Percentiles rank a stretch among this genome's conserved stretches.
phyloP scores from a whole-genome alignment of 1,139 yeast genomes.

The Pneumocystis murina region DNA sequence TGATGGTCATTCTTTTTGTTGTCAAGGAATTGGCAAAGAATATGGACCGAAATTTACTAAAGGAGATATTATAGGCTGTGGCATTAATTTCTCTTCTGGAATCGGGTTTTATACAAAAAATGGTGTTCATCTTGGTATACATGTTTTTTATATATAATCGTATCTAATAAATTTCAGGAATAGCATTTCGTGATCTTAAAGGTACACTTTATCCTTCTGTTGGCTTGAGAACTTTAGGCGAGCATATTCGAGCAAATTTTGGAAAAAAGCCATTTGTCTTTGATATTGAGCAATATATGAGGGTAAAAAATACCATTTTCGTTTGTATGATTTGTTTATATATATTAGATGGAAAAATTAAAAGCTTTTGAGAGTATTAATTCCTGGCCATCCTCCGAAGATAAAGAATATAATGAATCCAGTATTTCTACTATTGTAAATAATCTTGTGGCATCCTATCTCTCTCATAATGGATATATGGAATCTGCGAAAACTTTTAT shows the following conservation, averaged over 20 bases:
- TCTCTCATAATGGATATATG: constrained; percentile 57
- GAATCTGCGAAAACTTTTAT: constrained; percentile 53
- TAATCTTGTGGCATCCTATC: constrained; percentile 47
- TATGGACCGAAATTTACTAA: constrained; percentile 36
- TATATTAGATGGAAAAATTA: constrained; percentile 15
- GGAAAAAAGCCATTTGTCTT: constrained; percentile 54
- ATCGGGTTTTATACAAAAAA: constrained; percentile 55
- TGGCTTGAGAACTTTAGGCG: constrained; percentile 34
- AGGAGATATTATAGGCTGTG: constrained; percentile 69
- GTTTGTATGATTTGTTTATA: constrained; percentile 25
- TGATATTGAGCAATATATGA: constrained; percentile 55
- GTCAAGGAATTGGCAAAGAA: constrained; percentile 28
- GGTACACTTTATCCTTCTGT: constrained; percentile 33
- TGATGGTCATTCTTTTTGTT: constrained; percentile 37
- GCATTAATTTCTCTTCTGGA: constrained; percentile 52
- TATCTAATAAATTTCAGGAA: constrained; percentile 26
- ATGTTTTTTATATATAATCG: background rate
- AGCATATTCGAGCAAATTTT: constrained; percentile 48
- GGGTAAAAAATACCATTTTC: constrained; percentile 13
- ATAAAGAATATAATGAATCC: background rate
- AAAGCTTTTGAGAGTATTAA: constrained; percentile 6
- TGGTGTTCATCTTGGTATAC: background rate
- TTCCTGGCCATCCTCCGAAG: constrained; percentile 5
- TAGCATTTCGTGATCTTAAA: constrained; percentile 35
- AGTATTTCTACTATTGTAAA: constrained; percentile 5